These are phyloP conservation scores for Rubia occidens DNA, from an alignment of 305 asterid genomes.

Conservation along the genomic window DNA sequence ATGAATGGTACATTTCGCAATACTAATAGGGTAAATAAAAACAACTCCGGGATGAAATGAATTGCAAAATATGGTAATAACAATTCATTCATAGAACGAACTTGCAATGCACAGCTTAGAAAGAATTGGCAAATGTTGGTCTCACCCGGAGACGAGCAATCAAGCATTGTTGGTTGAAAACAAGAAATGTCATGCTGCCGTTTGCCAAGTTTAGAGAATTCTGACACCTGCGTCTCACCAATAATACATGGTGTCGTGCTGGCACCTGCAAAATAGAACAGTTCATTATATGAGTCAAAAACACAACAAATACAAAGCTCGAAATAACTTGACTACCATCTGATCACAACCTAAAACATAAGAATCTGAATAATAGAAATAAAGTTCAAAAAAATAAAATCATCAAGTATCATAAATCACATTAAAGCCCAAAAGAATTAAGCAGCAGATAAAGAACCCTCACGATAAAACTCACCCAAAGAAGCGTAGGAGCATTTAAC, in stretches of 20 bases:
- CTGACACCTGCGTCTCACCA: constrained; percentile 57
- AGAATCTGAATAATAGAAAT: not conserved
- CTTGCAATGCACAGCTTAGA: not conserved
- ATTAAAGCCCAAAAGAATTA: not conserved
- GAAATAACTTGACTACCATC: not conserved
- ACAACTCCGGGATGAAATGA: not conserved
- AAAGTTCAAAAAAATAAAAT: not conserved
- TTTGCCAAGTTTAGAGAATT: constrained; percentile 25
- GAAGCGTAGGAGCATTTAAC: constrained; percentile 11
- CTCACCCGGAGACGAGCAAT: constrained; percentile 33
- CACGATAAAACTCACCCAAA: constrained; percentile 1
- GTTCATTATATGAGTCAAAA: constrained; percentile 7
- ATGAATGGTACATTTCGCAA: not conserved
- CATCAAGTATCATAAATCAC: not conserved
- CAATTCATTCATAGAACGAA: not conserved
- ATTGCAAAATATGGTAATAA: not conserved
- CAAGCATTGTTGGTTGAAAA: constrained; percentile 21
- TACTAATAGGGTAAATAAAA: not conserved
- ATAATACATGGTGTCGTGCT: constrained; percentile 33
- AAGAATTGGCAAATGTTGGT: constrained; percentile 15
- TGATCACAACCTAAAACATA: not conserved
- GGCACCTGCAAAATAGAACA: constrained; percentile 25
- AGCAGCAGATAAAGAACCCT: not conserved
- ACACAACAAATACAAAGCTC: not conserved
- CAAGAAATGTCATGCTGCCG: constrained; percentile 18